Evolutionary conservation across 2,329 filamentous ascomycete genomes (phyloP).

Genomic region (Pseudocercospora vitis): DNA sequence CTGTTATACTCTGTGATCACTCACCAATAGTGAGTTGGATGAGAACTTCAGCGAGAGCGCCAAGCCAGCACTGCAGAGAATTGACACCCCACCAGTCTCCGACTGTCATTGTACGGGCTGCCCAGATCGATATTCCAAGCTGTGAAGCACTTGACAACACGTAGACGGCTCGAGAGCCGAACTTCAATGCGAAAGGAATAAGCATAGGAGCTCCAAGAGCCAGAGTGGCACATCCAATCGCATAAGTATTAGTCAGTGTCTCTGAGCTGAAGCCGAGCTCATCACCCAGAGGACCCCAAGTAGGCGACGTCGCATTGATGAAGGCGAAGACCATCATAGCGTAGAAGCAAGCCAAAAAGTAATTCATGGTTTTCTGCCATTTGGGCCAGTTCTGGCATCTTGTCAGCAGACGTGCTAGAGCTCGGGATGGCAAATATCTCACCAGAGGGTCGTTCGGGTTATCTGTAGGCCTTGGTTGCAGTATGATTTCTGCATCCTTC

Average conservation of each 20-base stretch:
- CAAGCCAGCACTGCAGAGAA: constrained; percentile 46
- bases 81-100: constrained; percentile 49
- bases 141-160: constrained; percentile 50
- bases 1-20: no score
- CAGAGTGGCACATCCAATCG: constrained; percentile 49
- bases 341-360: constrained; percentile 45
- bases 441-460: constrained; percentile 44
- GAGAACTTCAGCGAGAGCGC: constrained; percentile 53
- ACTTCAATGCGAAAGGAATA: constrained; percentile 53
- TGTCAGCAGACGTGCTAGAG: not conserved
- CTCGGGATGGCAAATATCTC: not conserved
- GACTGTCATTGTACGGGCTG: constrained; percentile 44
- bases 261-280: constrained; percentile 47
- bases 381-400: constrained; percentile 46
- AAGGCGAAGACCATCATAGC: constrained; percentile 46
- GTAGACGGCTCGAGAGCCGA: constrained; percentile 54
- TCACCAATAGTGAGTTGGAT: constrained; percentile 53
- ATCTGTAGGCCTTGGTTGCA: constrained; percentile 41
- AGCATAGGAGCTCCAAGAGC: constrained; percentile 52
- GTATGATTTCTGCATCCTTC: constrained; percentile 34
- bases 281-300: constrained; percentile 46
- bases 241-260: constrained; percentile 49
- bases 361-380: constrained; percentile 46
- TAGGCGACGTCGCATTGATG: constrained; percentile 44
- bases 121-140: constrained; percentile 52